Conservation (phyloP, 2,329 filamentous ascomycete species). For the Emergomyces orientalis region DNA sequence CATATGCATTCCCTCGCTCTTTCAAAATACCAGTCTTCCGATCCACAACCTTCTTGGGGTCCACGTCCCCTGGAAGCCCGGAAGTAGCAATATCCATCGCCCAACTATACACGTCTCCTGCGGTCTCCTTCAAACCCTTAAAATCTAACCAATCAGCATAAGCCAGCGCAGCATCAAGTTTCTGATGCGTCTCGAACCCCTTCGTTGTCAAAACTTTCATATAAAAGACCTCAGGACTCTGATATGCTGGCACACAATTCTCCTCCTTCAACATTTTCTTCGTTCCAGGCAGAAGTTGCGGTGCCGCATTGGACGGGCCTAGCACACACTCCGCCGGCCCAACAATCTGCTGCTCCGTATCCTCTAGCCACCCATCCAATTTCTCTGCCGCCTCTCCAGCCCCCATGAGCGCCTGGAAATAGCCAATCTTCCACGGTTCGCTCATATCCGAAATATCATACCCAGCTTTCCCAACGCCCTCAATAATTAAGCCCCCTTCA, state of each 20-base stretch:
- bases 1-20: constrained; percentile 42
- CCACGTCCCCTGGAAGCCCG: constrained; percentile 35
- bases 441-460: constrained; percentile 66
- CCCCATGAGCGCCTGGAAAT: constrained; percentile 72
- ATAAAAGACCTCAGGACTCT: constrained; percentile 67
- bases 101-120: constrained; percentile 64
- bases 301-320: constrained; percentile 74
- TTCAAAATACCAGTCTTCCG: constrained; percentile 55
- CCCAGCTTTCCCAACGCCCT: constrained; percentile 47
- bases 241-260: constrained; percentile 61
- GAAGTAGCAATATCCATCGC: constrained; percentile 64
- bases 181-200: constrained; percentile 70
- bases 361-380: constrained; percentile 67
- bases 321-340: constrained; percentile 66
- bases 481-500: constrained; percentile 46
- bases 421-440: constrained; percentile 77
- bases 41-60: constrained; percentile 47
- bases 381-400: constrained; percentile 69
- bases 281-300: constrained; percentile 49
- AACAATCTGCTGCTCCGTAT: constrained; percentile 55
- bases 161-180: constrained; percentile 68
- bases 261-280: constrained; percentile 59
- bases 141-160: constrained; percentile 81
- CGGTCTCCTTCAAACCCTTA: constrained; percentile 56
- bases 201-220: constrained; percentile 69